Percentiles rank a stretch among this genome's conserved stretches.
These are phyloP conservation scores for Alternaria burnsii DNA, from an alignment of 2,329 filamentous ascomycete species.

Conservation along the genomic window DNA sequence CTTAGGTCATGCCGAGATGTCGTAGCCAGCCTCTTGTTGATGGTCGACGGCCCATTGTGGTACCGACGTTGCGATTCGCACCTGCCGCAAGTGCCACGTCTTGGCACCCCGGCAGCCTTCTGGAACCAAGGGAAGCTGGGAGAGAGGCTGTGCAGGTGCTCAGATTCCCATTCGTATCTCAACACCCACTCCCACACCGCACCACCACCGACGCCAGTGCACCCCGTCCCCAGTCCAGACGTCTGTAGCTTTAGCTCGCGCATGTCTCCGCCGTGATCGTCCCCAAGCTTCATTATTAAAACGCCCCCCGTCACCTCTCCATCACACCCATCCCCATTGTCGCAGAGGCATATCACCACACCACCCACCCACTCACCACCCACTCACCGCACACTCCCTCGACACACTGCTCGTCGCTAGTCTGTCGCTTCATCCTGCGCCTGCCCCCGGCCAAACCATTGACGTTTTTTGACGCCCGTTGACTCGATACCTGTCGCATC, in stretches of 20 bases:
- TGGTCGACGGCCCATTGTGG: slow-evolving; percentile 13
- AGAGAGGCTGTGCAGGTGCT: slow-evolving; percentile 17
- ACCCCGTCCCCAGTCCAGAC: slow-evolving; percentile 16
- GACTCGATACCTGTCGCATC: not conserved
- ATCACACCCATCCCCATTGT: not conserved
- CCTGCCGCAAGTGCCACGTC: slow-evolving; percentile 17
- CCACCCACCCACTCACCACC: too few species aligned
- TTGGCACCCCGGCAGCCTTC: slow-evolving; percentile 18
- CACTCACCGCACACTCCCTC: too few species aligned
- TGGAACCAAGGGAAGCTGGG: slow-evolving; percentile 12
- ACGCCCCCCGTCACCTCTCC: slow-evolving; percentile 2
- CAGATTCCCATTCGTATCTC: slow-evolving; percentile 18
- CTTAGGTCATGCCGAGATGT: slow-evolving; percentile 8
- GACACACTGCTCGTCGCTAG: not conserved
- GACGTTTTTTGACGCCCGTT: too few species aligned
- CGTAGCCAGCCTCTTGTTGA: slow-evolving; percentile 9
- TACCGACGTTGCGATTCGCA: slow-evolving; percentile 20
- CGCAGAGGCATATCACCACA: too few species aligned
- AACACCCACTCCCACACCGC: slow-evolving; percentile 13
- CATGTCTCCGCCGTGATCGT: slow-evolving; percentile 23
- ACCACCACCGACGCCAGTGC: slow-evolving; percentile 12
- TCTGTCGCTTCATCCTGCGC: slow-evolving; percentile 23
- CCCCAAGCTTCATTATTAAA: slow-evolving; percentile 29
- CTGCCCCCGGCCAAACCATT: too few species aligned
- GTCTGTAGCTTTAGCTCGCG: slow-evolving; percentile 15